Percentiles rank a stretch among this genome's conserved stretches.
phyloP scores from a whole-genome alignment of 2,329 filamentous ascomycete genomes.

The Fusarium praegraminearum region DNA sequence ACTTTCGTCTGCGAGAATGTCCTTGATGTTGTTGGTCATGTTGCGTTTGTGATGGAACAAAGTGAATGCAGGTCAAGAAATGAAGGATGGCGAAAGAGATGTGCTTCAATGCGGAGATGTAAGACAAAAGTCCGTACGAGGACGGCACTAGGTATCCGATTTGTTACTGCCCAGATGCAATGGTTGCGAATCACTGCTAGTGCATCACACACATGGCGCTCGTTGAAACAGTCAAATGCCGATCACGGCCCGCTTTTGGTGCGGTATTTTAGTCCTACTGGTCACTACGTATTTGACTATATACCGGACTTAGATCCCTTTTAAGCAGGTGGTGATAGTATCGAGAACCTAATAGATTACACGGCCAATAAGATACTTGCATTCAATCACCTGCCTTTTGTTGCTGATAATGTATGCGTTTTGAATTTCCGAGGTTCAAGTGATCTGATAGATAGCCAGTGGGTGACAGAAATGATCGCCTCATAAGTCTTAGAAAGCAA shows the following conservation, averaged over 20 bases:
- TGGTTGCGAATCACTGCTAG: slow-evolving; percentile 34
- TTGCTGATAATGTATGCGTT: slow-evolving; percentile 5
- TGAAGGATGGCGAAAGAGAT: slow-evolving; percentile 4
- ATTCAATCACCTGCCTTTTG: slow-evolving; percentile 30
- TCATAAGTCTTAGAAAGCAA: too few relatives aligned
- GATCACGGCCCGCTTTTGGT: slow-evolving; percentile 32
- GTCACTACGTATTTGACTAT: slow-evolving; percentile 1
- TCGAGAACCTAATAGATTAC: not conserved
- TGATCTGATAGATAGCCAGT: not conserved
- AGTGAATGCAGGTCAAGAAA: not conserved
- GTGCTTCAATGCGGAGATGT: slow-evolving; percentile 9
- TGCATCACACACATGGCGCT: slow-evolving; percentile 37
- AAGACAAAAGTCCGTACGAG: slow-evolving; percentile 1
- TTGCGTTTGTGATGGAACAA: not conserved
- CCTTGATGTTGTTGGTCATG: slow-evolving; percentile 28
- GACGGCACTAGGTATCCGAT: slow-evolving; percentile 9
- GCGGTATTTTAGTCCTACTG: slow-evolving; percentile 24
- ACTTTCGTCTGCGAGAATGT: slow-evolving; percentile 14
- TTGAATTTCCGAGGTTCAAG: slow-evolving; percentile 14
- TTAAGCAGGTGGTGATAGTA: slow-evolving; percentile 41
- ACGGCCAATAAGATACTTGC: slow-evolving; percentile 21
- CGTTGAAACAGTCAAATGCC: slow-evolving; percentile 33
- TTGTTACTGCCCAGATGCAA: not conserved
- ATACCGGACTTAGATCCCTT: slow-evolving; percentile 26
- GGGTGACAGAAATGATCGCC: too few relatives aligned